Conservation (phyloP, 345 rosid species). For the Theobroma cacao region DNA sequence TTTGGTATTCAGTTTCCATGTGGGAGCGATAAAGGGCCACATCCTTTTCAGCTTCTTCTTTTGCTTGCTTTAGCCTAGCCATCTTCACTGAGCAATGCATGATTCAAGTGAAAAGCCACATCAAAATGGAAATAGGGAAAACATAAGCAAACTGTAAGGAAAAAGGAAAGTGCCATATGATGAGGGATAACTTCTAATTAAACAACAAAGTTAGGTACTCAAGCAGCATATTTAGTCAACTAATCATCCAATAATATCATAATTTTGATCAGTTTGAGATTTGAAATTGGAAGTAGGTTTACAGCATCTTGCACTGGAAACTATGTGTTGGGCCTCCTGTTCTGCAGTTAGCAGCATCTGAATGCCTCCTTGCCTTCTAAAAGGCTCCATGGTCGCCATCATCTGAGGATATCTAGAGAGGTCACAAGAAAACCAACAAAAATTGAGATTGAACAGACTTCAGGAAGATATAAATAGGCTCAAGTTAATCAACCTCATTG, state of each 20-base stretch:
- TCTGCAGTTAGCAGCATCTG: conserved; percentile 53
- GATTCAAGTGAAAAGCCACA: background rate
- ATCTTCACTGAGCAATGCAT: conserved; percentile 31
- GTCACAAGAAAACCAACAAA: background rate
- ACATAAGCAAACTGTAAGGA: background rate
- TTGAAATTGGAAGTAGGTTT: background rate
- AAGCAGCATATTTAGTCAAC: background rate
- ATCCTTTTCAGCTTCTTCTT: conserved; percentile 56
- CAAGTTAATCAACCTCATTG: no score
- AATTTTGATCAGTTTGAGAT: background rate
- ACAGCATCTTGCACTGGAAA: conserved; percentile 49
- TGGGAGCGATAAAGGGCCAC: conserved; percentile 29
- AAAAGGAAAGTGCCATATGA: no score
- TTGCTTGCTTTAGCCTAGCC: conserved; percentile 47
- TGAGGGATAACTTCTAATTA: no score
- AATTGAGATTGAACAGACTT: background rate
- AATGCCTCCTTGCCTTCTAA: conserved; percentile 58
- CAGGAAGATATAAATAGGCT: background rate
- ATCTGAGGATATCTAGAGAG: background rate
- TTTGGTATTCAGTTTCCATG: conserved; percentile 39
- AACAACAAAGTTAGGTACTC: background rate
- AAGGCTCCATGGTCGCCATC: conserved; percentile 32
- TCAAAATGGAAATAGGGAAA: background rate
- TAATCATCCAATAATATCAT: background rate
- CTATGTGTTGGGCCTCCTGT: conserved; percentile 53